Evolutionary conservation across 2,329 filamentous ascomycete species (phyloP).

Genomic region (Alternaria arbusti): DNA sequence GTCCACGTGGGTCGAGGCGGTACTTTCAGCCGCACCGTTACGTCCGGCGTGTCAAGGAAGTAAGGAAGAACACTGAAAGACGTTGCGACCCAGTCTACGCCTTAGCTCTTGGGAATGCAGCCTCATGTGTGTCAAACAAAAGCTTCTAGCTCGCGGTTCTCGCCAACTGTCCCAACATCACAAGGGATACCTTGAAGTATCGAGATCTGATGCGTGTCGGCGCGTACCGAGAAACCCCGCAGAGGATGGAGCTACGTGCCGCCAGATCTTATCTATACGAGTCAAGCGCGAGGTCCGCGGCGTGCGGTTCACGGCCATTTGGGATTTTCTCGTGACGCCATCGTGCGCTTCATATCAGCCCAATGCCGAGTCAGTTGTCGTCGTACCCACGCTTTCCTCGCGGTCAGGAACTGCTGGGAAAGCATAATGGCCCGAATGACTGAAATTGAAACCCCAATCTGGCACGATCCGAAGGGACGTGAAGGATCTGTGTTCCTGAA

Average conservation of each 20-base stretch:
- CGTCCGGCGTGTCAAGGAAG: not conserved
- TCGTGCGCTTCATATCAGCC: conserved; percentile 3
- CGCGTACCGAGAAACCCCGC: conserved; percentile 10
- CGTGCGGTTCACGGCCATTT: not conserved
- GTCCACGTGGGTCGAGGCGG: not conserved
- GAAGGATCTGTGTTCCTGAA: conserved; percentile 2
- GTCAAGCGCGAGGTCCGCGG: not conserved
- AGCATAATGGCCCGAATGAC: not conserved
- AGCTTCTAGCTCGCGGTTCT: not conserved
- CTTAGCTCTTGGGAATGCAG: not conserved
- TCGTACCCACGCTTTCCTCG: not conserved
- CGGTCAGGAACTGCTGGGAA: not conserved
- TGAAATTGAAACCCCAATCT: not conserved
- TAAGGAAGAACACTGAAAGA: not conserved
- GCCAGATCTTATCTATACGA: not conserved
- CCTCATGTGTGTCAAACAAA: not conserved
- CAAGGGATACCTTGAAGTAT: not conserved
- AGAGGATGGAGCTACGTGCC: not conserved
- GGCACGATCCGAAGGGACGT: not conserved
- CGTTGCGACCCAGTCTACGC: not conserved
- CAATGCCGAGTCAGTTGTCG: conserved; percentile 1
- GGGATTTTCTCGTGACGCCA: conserved; percentile 6
- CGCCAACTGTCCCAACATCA: not conserved
- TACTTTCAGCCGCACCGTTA: not conserved
- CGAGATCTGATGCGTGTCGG: conserved; percentile 6